Base-by-base conservation (phyloP, 2,329 filamentous ascomycete genomes). In the Penicillium sp. region DNA sequence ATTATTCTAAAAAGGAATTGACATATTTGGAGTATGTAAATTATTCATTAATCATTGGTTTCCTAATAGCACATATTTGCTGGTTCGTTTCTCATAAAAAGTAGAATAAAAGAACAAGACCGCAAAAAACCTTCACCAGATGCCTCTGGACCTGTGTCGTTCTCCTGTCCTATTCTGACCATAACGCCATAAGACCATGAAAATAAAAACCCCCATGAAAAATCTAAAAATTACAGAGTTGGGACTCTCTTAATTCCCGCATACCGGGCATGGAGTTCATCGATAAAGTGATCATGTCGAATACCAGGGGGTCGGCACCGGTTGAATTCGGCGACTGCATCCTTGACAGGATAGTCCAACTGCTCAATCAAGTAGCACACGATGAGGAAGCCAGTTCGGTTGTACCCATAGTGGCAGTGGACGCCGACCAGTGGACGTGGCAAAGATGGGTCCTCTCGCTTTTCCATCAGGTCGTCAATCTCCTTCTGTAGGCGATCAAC, bases 371-470 rank as follows among this genome's bases (percentile, higher is more conserved):
- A 79, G 70, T 97, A 98, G 68, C 88, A 91, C 31, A 91, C 89
- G 50, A 98, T 86, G 70, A 97, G 90, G 72, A 93, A 96, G 0
- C 93, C 93, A 0, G 93, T 97, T 22, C 93, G 85, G 72, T 98
- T 97, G 78, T 96, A 97, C 0, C 93, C 93, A 66, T 97, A 97
- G 69, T 98, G 93, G 68, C 93, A 98, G 72, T 98, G 93, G 0
- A 96, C 91, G 2, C 89, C 93, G 51, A 96, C 84, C 48, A 88
- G 67, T 14, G 76, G 76, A n/a, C 71, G 72, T 21, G 63, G 66
- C 13, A 14, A 63, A 54, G 37, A 67, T 10, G 54, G 78, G 21
- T 75, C 73, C n/a, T 78, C 76, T 1, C 79, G 76, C 21, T 76
- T 78, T 55, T 73, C 76, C 42, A 74, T 75, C 61, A 78, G 72